phyloP scores from a whole-genome alignment of 305 asterid genomes.

The Plantago lanceolata region DNA sequence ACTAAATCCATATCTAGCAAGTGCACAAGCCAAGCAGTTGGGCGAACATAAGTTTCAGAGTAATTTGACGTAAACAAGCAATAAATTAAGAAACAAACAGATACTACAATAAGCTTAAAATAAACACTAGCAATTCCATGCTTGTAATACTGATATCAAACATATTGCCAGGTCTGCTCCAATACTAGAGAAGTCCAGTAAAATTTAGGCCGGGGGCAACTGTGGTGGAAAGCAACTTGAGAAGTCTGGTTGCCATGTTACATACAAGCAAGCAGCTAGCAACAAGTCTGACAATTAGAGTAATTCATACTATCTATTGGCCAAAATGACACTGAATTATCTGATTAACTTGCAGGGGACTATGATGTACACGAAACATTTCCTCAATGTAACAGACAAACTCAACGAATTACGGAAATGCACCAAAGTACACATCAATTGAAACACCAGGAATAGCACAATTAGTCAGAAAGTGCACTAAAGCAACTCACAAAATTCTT shows the following conservation, averaged over 20 bases:
- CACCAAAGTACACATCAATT: background rate
- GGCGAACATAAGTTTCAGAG: background rate
- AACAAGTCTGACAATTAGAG: too few species aligned
- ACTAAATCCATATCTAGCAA: background rate
- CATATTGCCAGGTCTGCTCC: background rate
- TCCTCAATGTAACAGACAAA: too few species aligned
- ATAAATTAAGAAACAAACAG: background rate
- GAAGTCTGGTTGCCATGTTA: background rate
- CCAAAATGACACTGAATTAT: background rate
- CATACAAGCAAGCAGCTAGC: too few species aligned
- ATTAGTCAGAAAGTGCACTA: background rate
- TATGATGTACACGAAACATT: too few species aligned
- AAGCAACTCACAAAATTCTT: conserved; percentile 65
- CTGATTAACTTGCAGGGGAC: too few species aligned
- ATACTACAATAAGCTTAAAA: background rate
- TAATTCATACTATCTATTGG: too few species aligned
- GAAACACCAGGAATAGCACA: background rate
- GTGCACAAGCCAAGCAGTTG: background rate
- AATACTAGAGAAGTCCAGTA: background rate
- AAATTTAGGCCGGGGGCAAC: too few species aligned
- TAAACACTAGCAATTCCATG: too few species aligned
- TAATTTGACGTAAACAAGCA: background rate
- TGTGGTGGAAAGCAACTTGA: background rate
- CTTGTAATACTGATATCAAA: background rate
- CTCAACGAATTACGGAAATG: background rate